phyloP scores from a whole-genome alignment of 768 basidiomycete genomes.

The Holtermannia corniformis region DNA sequence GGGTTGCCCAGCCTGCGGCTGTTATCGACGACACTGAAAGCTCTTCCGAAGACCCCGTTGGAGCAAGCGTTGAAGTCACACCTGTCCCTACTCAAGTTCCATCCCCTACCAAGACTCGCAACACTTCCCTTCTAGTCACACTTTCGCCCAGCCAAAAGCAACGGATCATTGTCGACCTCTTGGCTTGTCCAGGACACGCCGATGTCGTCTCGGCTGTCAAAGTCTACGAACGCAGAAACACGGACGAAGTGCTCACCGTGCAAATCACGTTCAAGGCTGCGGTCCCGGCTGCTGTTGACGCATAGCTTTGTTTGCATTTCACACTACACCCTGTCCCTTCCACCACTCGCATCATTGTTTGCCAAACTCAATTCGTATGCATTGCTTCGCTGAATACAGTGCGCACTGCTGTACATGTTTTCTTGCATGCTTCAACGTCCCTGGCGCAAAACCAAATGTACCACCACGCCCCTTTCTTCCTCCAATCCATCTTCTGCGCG shows the following conservation, averaged over 20 bases:
- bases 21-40: constrained; percentile 1
- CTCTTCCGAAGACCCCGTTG: background rate
- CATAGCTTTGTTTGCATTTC: background rate
- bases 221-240: constrained; percentile 32
- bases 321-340: no score
- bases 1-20: constrained; percentile 16
- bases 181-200: background rate
- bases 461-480: constrained; percentile 33
- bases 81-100: background rate
- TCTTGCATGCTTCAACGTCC: background rate
- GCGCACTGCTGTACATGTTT: background rate
- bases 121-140: constrained; percentile 15
- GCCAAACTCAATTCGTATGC: no score
- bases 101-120: background rate
- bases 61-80: background rate
- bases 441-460: constrained; percentile 19
- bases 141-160: constrained; percentile 27
- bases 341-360: background rate
- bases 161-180: constrained; percentile 26
- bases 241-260: constrained; percentile 23
- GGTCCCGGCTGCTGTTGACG: background rate
- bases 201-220: constrained; percentile 14
- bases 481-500: constrained; percentile 7
- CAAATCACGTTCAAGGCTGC: background rate
- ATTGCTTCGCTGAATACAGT: background rate